Evolutionary conservation across 352 stramenopile genomes (phyloP).

Genomic region (Globisporangium takayamanum): DNA sequence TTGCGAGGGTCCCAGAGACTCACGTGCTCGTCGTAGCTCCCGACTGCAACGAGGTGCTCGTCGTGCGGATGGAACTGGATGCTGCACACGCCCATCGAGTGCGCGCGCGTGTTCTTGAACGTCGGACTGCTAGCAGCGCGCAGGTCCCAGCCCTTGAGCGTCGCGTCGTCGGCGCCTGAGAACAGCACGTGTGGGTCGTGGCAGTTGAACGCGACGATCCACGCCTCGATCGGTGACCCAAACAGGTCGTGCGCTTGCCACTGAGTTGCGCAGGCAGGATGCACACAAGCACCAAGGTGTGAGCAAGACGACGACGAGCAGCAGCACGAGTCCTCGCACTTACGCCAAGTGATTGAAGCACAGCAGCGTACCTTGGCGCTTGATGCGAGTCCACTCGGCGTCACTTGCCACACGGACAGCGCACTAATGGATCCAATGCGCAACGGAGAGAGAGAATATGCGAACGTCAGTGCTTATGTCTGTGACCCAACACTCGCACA

Average conservation of each 20-base stretch:
- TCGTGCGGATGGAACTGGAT: conserved; percentile 78
- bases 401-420: conserved; percentile 12
- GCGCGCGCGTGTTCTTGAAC: conserved; percentile 54
- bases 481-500: not conserved
- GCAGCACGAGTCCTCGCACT: not conserved
- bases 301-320: conserved; percentile 3
- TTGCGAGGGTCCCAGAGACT: conserved; percentile 71
- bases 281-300: not conserved
- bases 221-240: conserved; percentile 72
- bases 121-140: conserved; percentile 28
- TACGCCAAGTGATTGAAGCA: not conserved
- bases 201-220: conserved; percentile 79
- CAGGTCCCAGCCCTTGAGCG: conserved; percentile 76
- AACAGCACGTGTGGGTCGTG: conserved; percentile 72
- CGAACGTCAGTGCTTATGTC: not conserved
- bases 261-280: conserved; percentile 15
- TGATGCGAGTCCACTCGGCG: conserved; percentile 7
- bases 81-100: conserved; percentile 81
- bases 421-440: not conserved
- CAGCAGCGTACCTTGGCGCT: conserved; percentile 9
- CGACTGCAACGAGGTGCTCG: conserved; percentile 56
- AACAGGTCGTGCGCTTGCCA: conserved; percentile 73
- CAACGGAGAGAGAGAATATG: too few species aligned
- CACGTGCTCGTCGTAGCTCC: conserved; percentile 81
- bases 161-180: conserved; percentile 73